Base-by-base conservation (phyloP, 1,284 basidiomycete species). In the Cutaneotrichosporon mucoides region DNA sequence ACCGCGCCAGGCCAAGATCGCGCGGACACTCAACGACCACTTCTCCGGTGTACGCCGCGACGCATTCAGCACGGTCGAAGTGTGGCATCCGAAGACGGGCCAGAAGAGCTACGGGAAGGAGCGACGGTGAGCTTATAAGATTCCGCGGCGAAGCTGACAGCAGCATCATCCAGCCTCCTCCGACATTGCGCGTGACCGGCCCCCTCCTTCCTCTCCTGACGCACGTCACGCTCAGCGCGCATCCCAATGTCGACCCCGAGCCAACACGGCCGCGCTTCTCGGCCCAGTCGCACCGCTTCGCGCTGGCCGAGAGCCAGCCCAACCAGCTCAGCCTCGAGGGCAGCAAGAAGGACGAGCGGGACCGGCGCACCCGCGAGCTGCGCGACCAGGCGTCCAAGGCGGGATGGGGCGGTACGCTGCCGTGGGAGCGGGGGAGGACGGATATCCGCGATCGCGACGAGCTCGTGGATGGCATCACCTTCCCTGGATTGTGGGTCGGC, bases 81-180 rank as follows among this genome's bases (percentile, higher is more conserved):
- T 76, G 5, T 75, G 73, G 73, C 73, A 76, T 55, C 71, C 72
- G 6, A 70, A 63, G 24, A 70, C 73, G 5, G 73, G 64, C 11
- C 73, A 76, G 60, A 76, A 76, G 65, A 73, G 72, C 56, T 76
- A 76, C 49, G 70, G 68, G 13, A 73, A 73, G 50, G 75, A 76
- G 55, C 56, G 69, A 48, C 62, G 75, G 75, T 73, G 44, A 55
- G 72, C 62, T n/a, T n/a, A n/a, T n/a, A n/a, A 6, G 36, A 34
- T 4, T 8, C 11, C 6, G n/a, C 2, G 16, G 10, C 3, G 43
- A 45, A 38, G 53, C 68, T 68, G 38, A 68, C 44, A 5, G 11
- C 51, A 76, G 75, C 4, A 66, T 75, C 6, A 59, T 76, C 5
- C 67, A 69, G 41, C 75, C 75, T 1, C 72, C 73, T 4, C 75